Evolutionary conservation across 306 rosid species (phyloP), one percentile per base, ranked within the genome.

Genomic region (Castanopsis chinensis): DNA sequence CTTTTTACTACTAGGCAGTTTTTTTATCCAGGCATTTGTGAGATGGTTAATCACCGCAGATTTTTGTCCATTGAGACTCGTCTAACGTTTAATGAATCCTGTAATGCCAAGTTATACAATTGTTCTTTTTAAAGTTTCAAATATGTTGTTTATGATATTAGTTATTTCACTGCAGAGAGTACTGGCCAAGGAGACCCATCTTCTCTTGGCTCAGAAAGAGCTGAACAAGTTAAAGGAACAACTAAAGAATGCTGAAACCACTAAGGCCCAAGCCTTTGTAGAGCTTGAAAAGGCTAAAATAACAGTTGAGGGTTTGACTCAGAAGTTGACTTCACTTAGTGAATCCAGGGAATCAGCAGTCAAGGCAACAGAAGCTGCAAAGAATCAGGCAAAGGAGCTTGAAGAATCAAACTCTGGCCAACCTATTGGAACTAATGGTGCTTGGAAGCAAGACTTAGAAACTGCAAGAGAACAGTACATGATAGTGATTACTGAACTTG

Each of bases 141-240:
- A 27, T 63, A 72, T 69, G 51, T 15, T 67, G 80, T 69, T 83
- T 33, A 58, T 84, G 71, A 64, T 30, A 53, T 59, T 76, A 71
- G 73, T 78, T 83, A 77, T 74, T 86, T 82, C 52, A 19, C 37
- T 76, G 83, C 86, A 96, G 99, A 90, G 93, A 83, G 94, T 93
- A 43, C 75, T 91, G 86, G 97, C 88, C 56, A 96, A 93, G 69
- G 97, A 93, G 89, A 91, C 97, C 30, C 92, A 90, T 78, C 92
- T 93, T 83, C 99, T 90, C 78, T 81, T 91, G 79, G 89, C 89
- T 28, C 88, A 82, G 75, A 96, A 90, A 83, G 96, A 93, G 81
- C 83, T 96, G 86, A 89, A 90, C 88, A 96, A 91, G 89, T 77
- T 96, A 77, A 90, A 81, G 85, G 97, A 91, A 49, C 96, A 91